These are phyloP conservation scores for Cladosporium halotolerans DNA, from an alignment of 2,329 filamentous ascomycete genomes.

Conservation along the genomic window DNA sequence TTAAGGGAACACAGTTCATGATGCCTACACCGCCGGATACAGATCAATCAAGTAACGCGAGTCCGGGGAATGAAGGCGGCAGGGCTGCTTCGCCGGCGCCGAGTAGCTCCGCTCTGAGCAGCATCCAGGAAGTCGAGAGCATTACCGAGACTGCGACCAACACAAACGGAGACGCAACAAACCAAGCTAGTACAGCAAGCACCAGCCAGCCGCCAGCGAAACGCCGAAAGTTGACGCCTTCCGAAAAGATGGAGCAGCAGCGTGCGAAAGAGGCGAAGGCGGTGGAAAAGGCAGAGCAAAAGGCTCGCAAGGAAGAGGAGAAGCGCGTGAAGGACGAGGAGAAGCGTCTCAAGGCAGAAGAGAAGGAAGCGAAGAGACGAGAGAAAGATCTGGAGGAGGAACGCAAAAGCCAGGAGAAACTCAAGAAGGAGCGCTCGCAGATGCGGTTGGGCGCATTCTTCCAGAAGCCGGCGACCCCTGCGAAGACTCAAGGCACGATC, in stretches of 20 bases:
- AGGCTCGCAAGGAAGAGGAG: conserved; percentile 29
- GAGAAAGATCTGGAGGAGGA: conserved; percentile 31
- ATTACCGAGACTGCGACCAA: conserved; percentile 10
- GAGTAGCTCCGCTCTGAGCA: conserved; percentile 30
- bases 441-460: conserved; percentile 42
- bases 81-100: conserved; percentile 26
- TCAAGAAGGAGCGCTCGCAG: conserved; percentile 28
- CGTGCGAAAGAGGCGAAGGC: conserved; percentile 36
- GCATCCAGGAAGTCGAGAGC: conserved; percentile 20
- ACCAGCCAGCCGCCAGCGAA: conserved; percentile 33
- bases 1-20: conserved; percentile 29
- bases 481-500: conserved; percentile 22
- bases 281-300: conserved; percentile 36
- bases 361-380: conserved; percentile 36
- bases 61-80: conserved; percentile 17
- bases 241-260: conserved; percentile 36
- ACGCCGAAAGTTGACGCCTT: conserved; percentile 31
- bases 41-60: conserved; percentile 27
- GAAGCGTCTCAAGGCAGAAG: conserved; percentile 35
- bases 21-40: conserved; percentile 31
- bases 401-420: conserved; percentile 25
- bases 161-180: conserved; percentile 8
- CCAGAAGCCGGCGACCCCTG: conserved; percentile 31
- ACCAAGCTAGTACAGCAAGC: not conserved
- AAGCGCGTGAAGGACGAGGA: conserved; percentile 21